Conservation (phyloP, 2,329 filamentous ascomycete species). For the Aspergillus viridinutans region DNA sequence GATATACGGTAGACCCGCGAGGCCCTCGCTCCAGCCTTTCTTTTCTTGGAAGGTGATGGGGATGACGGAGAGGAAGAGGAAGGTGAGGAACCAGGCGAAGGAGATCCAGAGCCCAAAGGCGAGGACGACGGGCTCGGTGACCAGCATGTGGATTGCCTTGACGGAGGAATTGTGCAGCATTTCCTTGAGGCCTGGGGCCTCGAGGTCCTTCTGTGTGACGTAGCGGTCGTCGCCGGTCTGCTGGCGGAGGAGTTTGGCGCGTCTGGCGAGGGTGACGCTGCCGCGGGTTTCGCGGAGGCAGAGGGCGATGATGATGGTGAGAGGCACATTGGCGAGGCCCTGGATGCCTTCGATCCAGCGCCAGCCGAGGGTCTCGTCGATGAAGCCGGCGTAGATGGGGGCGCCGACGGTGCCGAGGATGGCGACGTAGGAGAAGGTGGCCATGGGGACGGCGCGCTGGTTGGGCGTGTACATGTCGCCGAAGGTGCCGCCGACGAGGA, state of each 20-base stretch:
- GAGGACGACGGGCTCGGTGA: constrained; percentile 48
- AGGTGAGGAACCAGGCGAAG: constrained; percentile 52
- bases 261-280: constrained; percentile 45
- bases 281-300: constrained; percentile 48
- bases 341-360: constrained; percentile 53
- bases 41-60: constrained; percentile 51
- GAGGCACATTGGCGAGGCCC: constrained; percentile 49
- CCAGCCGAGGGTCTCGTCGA: constrained; percentile 51
- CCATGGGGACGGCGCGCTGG: constrained; percentile 46
- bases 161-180: constrained; percentile 44
- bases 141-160: constrained; percentile 49
- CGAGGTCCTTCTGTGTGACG: constrained; percentile 49
- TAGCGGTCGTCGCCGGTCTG: constrained; percentile 49
- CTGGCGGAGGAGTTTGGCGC: constrained; percentile 46
- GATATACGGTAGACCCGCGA: constrained; percentile 50
- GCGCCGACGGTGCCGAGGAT: constrained; percentile 52
- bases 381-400: constrained; percentile 53
- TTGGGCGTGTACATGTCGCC: constrained; percentile 48
- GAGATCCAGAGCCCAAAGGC: constrained; percentile 50
- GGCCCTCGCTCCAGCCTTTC: constrained; percentile 50
- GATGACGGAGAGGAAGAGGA: constrained; percentile 52
- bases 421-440: constrained; percentile 47
- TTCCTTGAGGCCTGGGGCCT: constrained; percentile 46
- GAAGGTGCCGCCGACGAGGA: constrained; percentile 49
- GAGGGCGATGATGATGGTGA: constrained; percentile 42